Evolutionary conservation across 768 basidiomycete genomes (phyloP).

Genomic region (Mycena kentingensis): DNA sequence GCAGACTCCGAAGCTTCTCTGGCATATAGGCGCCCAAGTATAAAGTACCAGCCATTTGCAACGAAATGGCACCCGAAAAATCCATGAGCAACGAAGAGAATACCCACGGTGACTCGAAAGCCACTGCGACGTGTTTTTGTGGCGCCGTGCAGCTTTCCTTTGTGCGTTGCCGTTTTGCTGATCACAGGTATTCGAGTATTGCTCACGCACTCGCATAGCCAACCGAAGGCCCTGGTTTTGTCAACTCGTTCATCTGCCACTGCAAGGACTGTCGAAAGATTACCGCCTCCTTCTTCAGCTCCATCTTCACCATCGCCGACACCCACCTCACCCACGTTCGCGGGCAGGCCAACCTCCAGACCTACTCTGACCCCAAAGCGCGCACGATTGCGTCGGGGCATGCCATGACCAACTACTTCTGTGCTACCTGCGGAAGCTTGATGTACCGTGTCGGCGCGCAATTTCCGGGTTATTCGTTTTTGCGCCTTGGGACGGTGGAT

Average conservation of each 20-base stretch:
- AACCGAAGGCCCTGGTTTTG: slow-evolving; percentile 5
- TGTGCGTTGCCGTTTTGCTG: not conserved
- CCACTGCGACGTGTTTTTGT: slow-evolving; percentile 6
- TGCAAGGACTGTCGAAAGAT: slow-evolving; percentile 16
- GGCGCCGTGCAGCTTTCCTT: slow-evolving; percentile 12
- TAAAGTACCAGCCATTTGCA: too few relatives aligned
- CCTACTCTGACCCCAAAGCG: not conserved
- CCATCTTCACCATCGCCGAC: slow-evolving; percentile 7
- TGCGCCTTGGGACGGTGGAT: slow-evolving; percentile 8
- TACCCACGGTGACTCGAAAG: too few relatives aligned
- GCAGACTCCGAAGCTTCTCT: too few relatives aligned
- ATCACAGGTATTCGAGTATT: not conserved
- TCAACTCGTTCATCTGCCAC: slow-evolving; percentile 8
- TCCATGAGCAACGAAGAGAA: too few relatives aligned
- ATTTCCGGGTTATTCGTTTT: not conserved
- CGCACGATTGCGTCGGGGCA: not conserved
- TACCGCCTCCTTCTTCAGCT: slow-evolving; percentile 6
- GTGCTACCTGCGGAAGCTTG: slow-evolving; percentile 3
- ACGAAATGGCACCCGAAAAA: too few relatives aligned
- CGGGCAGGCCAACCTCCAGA: slow-evolving; percentile 8
- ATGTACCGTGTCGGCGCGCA: slow-evolving; percentile 9
- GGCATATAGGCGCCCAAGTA: too few relatives aligned
- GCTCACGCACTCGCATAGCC: not conserved
- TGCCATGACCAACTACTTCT: slow-evolving; percentile 9
- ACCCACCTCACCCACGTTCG: slow-evolving; percentile 10